phyloP scores from a whole-genome alignment of 345 rosid genomes.

The Arabidopsis thaliana region DNA sequence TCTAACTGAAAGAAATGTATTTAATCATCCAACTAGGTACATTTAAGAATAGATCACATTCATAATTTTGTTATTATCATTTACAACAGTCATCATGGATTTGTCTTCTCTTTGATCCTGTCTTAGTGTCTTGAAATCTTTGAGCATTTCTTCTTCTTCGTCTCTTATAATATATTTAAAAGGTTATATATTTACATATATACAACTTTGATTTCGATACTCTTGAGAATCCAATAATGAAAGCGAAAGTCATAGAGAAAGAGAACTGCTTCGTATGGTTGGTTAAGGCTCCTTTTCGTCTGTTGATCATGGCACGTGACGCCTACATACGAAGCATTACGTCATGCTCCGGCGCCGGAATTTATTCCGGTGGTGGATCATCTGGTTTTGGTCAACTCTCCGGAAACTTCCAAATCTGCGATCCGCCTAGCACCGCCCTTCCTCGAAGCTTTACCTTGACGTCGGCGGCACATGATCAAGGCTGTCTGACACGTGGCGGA shows the following conservation, averaged over 20 bases:
- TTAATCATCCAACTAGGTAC: conserved; percentile 19
- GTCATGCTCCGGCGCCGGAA: conserved; percentile 54
- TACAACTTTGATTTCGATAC: not conserved
- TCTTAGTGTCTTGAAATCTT: not conserved
- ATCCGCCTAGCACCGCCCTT: conserved; percentile 35
- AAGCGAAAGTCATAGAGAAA: conserved; percentile 18
- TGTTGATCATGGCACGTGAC: conserved; percentile 56
- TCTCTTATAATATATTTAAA: no score
- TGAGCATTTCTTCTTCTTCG: no score
- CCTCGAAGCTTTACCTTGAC: conserved; percentile 57
- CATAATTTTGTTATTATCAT: conserved; percentile 6
- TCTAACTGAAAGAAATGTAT: conserved; percentile 20
- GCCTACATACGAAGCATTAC: conserved; percentile 59
- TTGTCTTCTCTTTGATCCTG: conserved; percentile 28
- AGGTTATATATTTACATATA: no score
- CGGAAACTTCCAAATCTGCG: conserved; percentile 45
- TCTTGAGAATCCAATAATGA: conserved; percentile 36
- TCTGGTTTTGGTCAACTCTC: conserved; percentile 48
- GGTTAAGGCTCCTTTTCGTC: conserved; percentile 50
- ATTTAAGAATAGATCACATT: conserved; percentile 7
- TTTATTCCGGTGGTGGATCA: conserved; percentile 38
- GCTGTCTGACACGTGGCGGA: conserved; percentile 5
- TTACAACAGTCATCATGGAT: not conserved
- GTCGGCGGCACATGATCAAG: conserved; percentile 19
- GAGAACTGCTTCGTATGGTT: conserved; percentile 27